Evolutionary conservation across 768 basidiomycete species (phyloP).

Genomic region (Lentinus tigrinus): DNA sequence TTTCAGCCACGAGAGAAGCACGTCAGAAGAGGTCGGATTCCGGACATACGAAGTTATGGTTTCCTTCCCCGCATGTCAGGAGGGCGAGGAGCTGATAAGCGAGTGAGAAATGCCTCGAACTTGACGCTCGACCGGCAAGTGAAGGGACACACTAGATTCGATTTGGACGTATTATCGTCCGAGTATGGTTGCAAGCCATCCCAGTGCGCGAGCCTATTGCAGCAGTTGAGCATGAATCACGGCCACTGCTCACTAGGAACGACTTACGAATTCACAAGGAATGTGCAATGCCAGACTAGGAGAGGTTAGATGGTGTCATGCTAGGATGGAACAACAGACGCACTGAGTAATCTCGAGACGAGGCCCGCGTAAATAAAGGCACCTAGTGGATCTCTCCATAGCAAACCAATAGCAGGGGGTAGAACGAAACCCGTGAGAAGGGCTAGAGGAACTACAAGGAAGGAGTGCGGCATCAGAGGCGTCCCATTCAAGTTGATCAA

Average conservation of each 20-base stretch:
- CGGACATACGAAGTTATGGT: constrained; percentile 67
- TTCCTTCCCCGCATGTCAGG: constrained; percentile 74
- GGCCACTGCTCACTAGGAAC: not conserved
- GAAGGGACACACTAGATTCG: constrained; percentile 55
- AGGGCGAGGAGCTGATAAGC: constrained; percentile 56
- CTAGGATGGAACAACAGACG: constrained; percentile 20
- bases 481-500: too few relatives aligned
- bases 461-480: too few relatives aligned
- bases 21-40: not conserved
- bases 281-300: constrained; percentile 68
- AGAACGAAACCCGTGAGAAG: constrained; percentile 56
- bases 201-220: constrained; percentile 69
- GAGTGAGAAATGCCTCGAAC: not conserved
- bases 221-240: not conserved
- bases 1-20: not conserved
- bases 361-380: constrained; percentile 73
- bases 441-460: constrained; percentile 53
- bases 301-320: not conserved
- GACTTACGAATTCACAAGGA: constrained; percentile 67
- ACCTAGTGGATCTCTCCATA: constrained; percentile 66
- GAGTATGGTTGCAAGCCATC: constrained; percentile 79
- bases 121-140: not conserved
- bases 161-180: constrained; percentile 75
- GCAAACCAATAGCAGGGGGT: constrained; percentile 52
- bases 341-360: constrained; percentile 59